phyloP scores from a whole-genome alignment of 371 early-diverging fungal species.

The Capniomyces stellatus region DNA sequence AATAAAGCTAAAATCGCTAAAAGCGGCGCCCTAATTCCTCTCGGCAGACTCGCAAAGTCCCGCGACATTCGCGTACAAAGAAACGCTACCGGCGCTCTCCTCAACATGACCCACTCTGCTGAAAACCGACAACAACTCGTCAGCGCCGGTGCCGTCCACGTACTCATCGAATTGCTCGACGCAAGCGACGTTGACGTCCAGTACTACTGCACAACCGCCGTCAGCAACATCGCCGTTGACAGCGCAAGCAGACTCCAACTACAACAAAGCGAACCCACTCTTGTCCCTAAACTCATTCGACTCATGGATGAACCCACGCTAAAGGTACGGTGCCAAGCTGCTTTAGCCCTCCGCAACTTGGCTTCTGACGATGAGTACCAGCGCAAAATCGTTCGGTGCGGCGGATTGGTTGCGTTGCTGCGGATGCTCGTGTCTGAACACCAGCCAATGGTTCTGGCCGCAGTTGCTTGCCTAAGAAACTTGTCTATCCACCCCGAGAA shows the following conservation, averaged over 20 bases:
- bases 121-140: slow-evolving; percentile 75
- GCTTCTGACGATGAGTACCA: slow-evolving; percentile 84
- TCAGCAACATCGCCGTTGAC: slow-evolving; percentile 86
- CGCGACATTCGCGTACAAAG: slow-evolving; percentile 76
- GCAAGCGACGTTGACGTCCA: slow-evolving; percentile 72
- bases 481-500: slow-evolving; percentile 78
- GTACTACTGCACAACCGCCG: slow-evolving; percentile 79
- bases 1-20: slow-evolving; percentile 76
- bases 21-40: slow-evolving; percentile 58
- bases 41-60: slow-evolving; percentile 62
- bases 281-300: slow-evolving; percentile 58
- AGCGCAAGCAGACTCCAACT: slow-evolving; percentile 52
- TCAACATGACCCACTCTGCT: slow-evolving; percentile 85
- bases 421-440: slow-evolving; percentile 58
- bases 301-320: slow-evolving; percentile 59
- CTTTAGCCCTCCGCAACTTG: slow-evolving; percentile 72
- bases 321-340: slow-evolving; percentile 80
- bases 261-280: slow-evolving; percentile 51
- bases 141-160: slow-evolving; percentile 68
- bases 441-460: slow-evolving; percentile 59
- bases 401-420: slow-evolving; percentile 55
- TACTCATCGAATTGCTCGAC: slow-evolving; percentile 55
- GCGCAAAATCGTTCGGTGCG: slow-evolving; percentile 57
- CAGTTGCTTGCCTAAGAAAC: slow-evolving; percentile 86
- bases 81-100: slow-evolving; percentile 81